Evolutionary conservation across 768 basidiomycete species (phyloP).

Genomic region (Neoboletus subvelutipes): DNA sequence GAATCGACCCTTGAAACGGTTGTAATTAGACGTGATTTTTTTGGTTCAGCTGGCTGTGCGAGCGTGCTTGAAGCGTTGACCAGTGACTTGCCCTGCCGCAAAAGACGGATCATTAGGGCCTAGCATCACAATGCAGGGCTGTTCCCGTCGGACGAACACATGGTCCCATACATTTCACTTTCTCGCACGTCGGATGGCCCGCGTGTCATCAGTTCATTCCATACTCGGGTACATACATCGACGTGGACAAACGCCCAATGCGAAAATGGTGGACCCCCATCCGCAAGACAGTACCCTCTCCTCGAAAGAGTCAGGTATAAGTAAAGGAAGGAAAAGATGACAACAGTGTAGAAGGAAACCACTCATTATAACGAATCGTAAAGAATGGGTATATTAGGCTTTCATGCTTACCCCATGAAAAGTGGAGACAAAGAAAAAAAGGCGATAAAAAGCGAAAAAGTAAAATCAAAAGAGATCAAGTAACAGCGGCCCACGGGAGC

Average conservation of each 20-base stretch:
- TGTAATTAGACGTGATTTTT: not conserved
- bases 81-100: not conserved
- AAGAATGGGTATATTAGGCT: conserved; percentile 26
- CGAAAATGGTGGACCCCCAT: not conserved
- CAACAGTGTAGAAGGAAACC: conserved; percentile 1
- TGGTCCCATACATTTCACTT: not conserved
- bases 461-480: conserved; percentile 9
- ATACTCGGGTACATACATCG: conserved; percentile 20
- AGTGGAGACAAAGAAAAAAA: not conserved
- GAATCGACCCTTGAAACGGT: not conserved
- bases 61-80: no score
- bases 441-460: not conserved
- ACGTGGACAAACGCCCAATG: conserved; percentile 6
- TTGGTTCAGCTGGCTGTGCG: not conserved
- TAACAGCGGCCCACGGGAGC: conserved; percentile 4
- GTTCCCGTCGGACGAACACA: not conserved
- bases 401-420: conserved; percentile 20
- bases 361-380: conserved; percentile 24
- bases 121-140: not conserved
- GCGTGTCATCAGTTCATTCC: conserved; percentile 12
- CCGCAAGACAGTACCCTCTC: conserved; percentile 3
- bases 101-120: not conserved
- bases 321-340: conserved; percentile 3
- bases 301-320: not conserved
- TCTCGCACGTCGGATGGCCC: not conserved